phyloP scores from a whole-genome alignment of 169 alveolate species.

The Plasmodium vivax region DNA sequence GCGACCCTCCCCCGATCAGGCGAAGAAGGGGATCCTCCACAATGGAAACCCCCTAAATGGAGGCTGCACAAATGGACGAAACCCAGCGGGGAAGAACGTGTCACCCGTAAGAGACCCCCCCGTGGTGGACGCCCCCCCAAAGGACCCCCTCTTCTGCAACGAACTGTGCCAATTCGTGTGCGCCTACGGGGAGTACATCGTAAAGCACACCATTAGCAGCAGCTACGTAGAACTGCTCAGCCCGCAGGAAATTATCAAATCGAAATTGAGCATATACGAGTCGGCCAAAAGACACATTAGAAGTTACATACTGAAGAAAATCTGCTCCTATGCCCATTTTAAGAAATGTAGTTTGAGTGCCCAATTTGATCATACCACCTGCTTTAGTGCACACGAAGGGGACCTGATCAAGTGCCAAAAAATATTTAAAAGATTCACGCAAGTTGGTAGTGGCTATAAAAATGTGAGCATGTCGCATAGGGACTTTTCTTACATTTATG shows the following conservation, averaged over 20 bases:
- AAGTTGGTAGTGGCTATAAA: constrained; percentile 71
- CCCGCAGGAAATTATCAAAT: neutral
- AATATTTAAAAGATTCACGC: constrained; percentile 23
- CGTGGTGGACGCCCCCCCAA: neutral
- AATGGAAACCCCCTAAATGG: too few relatives aligned
- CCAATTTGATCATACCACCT: neutral
- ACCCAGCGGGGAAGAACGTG: neutral
- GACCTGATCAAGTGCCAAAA: neutral
- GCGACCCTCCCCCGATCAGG: neutral
- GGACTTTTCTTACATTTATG: constrained; percentile 60
- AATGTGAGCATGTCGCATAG: constrained; percentile 32
- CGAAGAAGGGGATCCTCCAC: neutral
- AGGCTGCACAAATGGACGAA: neutral
- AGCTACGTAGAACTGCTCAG: constrained; percentile 28
- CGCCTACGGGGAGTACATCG: constrained; percentile 56
- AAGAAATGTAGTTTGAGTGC: neutral
- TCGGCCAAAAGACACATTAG: constrained; percentile 17
- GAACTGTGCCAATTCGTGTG: constrained; percentile 40
- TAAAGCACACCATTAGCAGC: constrained; percentile 41
- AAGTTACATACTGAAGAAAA: constrained; percentile 9
- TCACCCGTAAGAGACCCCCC: neutral
- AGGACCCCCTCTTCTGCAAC: constrained; percentile 26
- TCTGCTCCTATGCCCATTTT: neutral
- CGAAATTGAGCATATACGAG: constrained; percentile 47
- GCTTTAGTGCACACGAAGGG: constrained; percentile 10